These are phyloP conservation scores for Irpex sp. DNA, from an alignment of 1,284 basidiomycete species.

Conservation along the genomic window DNA sequence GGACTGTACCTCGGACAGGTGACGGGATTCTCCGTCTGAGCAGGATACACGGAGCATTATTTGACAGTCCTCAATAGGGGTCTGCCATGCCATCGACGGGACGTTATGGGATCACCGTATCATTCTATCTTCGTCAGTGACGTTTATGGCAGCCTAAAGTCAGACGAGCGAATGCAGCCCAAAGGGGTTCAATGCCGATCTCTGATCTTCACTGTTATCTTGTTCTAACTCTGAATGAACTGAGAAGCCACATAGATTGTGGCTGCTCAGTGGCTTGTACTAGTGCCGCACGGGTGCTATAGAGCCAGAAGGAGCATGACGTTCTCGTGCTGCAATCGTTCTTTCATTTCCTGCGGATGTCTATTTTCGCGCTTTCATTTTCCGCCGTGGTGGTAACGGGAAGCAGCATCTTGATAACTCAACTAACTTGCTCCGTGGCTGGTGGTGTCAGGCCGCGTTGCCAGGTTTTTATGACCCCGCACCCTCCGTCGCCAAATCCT, in stretches of 20 bases:
- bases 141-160: too few species aligned
- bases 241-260: neutral
- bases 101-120: neutral
- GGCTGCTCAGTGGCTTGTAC: neutral
- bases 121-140: neutral
- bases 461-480: constrained; percentile 78
- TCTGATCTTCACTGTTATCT: constrained; percentile 10
- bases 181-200: neutral
- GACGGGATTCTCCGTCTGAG: neutral
- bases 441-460: constrained; percentile 47
- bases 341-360: neutral
- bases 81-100: neutral
- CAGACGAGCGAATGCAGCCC: neutral
- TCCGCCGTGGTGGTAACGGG: constrained; percentile 1
- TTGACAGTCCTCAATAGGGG: neutral
- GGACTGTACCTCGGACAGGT: neutral
- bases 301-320: neutral
- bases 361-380: neutral
- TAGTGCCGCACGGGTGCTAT: neutral
- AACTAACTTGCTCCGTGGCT: constrained; percentile 15
- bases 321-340: neutral
- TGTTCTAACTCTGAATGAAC: neutral
- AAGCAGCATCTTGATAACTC: neutral
- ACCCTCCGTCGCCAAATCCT: constrained; percentile 60
- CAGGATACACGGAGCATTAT: neutral